Conservation (phyloP, 73 alveolate genomes). For the Paramecium octaurelia region DNA sequence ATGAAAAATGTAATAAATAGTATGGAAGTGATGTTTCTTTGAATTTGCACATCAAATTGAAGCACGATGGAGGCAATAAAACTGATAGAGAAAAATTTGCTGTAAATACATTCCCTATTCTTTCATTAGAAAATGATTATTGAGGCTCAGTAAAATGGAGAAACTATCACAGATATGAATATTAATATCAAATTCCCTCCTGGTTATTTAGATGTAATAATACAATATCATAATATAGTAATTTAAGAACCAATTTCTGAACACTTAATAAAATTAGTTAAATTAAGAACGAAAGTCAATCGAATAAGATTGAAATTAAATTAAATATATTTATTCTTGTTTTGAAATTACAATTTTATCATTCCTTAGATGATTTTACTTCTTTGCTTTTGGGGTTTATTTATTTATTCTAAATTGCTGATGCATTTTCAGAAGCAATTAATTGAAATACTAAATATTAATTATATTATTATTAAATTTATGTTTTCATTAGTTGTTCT, state of each 20-base stretch:
- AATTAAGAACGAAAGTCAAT: not conserved
- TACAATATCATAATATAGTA: not conserved
- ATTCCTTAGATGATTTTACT: not conserved
- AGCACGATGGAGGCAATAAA: conserved; percentile 81
- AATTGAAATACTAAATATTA: not conserved
- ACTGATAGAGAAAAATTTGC: conserved; percentile 86
- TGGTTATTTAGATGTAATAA: conserved; percentile 46
- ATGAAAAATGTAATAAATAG: conserved; percentile 68
- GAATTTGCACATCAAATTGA: conserved; percentile 72
- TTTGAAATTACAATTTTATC: not conserved
- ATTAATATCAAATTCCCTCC: conserved; percentile 57
- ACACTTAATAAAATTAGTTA: not conserved
- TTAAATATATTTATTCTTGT: not conserved
- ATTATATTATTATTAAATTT: not conserved
- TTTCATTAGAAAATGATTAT: conserved; percentile 23
- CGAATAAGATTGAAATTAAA: conserved; percentile 6
- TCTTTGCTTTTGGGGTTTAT: not conserved
- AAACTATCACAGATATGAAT: conserved; percentile 19
- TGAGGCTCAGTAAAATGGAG: conserved; percentile 51
- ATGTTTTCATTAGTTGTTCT: not conserved
- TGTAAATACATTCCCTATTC: not conserved
- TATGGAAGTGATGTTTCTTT: conserved; percentile 82
- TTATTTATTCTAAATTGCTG: not conserved
- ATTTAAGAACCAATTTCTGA: conserved; percentile 7
- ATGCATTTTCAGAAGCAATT: too few species aligned